phyloP scores from a whole-genome alignment of 2,329 filamentous ascomycete species.

The Ramularia endophylla region DNA sequence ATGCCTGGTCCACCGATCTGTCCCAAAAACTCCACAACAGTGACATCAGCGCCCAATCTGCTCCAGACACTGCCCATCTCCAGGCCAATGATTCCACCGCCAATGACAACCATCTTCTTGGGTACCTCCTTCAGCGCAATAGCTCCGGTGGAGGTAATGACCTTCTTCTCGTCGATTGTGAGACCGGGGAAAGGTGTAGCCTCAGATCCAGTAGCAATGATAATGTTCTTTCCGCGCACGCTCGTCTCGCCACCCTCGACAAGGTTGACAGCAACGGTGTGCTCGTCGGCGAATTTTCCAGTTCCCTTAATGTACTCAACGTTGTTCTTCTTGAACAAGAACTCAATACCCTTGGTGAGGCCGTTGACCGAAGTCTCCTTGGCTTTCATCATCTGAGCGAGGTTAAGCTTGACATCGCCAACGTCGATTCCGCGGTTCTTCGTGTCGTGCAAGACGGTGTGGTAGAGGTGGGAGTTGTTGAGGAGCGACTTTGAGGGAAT shows the following conservation, averaged over 20 bases:
- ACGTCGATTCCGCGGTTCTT: constrained; percentile 98
- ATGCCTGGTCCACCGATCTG: constrained; percentile 98
- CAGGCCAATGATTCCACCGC: constrained; percentile 95
- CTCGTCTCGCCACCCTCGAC: constrained; percentile 87
- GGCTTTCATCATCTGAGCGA: constrained; percentile 94
- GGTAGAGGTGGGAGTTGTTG: constrained; percentile 99
- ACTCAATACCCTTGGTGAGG: constrained; percentile 96
- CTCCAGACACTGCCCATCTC: constrained; percentile 99
- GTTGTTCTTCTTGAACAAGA: constrained; percentile 98
- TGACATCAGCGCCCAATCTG: constrained; percentile 85
- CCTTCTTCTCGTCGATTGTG: constrained; percentile 94
- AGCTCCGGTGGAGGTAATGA: constrained; percentile 93
- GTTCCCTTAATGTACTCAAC: constrained; percentile 97
- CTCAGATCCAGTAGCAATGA: constrained; percentile 95
- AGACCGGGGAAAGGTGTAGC: constrained; percentile 94
- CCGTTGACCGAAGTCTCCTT: constrained; percentile 87
- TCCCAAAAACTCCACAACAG: constrained; percentile 91
- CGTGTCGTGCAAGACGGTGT: constrained; percentile 89
- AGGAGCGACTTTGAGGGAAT: constrained; percentile 99
- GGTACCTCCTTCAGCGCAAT: constrained; percentile 85
- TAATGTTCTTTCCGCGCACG: constrained; percentile 89
- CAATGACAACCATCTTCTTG: constrained; percentile 95
- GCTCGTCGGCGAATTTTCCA: constrained; percentile 45
- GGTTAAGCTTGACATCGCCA: constrained; percentile 92
- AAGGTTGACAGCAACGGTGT: constrained; percentile 86